phyloP scores from a whole-genome alignment of 2,329 filamentous ascomycete species.

The Mycosphaerella sp. region DNA sequence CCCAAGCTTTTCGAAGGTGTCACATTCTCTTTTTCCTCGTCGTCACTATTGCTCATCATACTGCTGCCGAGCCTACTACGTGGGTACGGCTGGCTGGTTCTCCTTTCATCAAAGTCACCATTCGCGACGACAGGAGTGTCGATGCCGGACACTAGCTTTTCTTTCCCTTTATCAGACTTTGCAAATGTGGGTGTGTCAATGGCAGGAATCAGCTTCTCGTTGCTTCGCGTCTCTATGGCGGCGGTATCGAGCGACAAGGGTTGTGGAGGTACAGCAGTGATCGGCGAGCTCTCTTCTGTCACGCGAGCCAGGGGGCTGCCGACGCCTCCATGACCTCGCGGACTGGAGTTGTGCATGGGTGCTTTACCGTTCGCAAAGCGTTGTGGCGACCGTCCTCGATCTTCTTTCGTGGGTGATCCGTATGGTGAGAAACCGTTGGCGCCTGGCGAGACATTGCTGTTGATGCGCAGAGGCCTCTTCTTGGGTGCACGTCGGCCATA shows the following conservation, averaged over 20 bases:
- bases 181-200: constrained; percentile 22
- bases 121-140: constrained; percentile 21
- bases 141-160: constrained; percentile 37
- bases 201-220: constrained; percentile 34
- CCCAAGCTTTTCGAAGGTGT: constrained; percentile 13
- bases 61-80: constrained; percentile 20
- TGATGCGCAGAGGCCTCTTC: constrained; percentile 44
- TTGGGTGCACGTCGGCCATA: constrained; percentile 57
- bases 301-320: constrained; percentile 68
- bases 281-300: constrained; percentile 54
- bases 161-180: constrained; percentile 21
- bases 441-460: constrained; percentile 47
- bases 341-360: constrained; percentile 54
- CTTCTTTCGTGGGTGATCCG: constrained; percentile 52
- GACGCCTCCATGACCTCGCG: constrained; percentile 53
- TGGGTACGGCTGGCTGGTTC: constrained; percentile 16
- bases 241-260: constrained; percentile 35
- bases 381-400: constrained; percentile 65
- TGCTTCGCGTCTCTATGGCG: constrained; percentile 18
- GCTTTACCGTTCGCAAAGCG: constrained; percentile 57
- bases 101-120: constrained; percentile 19
- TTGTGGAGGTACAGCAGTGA: constrained; percentile 23
- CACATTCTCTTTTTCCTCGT: constrained; percentile 18
- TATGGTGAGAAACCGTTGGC: constrained; percentile 53
- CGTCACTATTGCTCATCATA: constrained; percentile 19